phyloP scores from a whole-genome alignment of 257 asterid genomes.

The Avicennia marina region DNA sequence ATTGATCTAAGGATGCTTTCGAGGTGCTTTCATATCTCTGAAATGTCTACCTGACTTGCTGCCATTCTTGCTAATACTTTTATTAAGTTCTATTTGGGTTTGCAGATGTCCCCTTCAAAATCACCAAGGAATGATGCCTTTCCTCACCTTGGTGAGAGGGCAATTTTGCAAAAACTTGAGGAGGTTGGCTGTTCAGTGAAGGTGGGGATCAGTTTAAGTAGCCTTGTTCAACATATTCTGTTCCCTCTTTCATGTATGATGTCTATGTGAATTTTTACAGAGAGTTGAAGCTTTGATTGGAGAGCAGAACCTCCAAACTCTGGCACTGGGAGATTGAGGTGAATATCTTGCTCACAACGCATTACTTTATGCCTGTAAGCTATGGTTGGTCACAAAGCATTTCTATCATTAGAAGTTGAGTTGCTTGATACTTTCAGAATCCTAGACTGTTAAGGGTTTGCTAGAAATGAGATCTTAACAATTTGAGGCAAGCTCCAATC shows the following conservation, averaged over 20 bases:
- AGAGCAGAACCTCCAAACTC: constrained; percentile 38
- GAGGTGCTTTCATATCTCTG: too few species aligned
- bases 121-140: constrained; percentile 27
- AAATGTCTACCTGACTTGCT: not conserved
- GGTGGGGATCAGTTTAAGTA: constrained; percentile 30
- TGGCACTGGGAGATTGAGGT: constrained; percentile 31
- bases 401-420: constrained; percentile 3
- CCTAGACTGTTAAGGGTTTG: not conserved
- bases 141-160: constrained; percentile 35
- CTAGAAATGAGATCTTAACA: not conserved
- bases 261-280: constrained; percentile 33
- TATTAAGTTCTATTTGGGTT: constrained; percentile 1
- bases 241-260: not conserved
- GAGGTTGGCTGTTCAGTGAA: constrained; percentile 74
- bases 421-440: not conserved
- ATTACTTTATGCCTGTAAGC: not conserved
- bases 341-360: not conserved
- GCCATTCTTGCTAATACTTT: not conserved
- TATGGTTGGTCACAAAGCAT: not conserved
- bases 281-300: constrained; percentile 64
- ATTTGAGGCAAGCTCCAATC: too few species aligned
- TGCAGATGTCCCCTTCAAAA: constrained; percentile 50
- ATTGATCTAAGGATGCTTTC: too few species aligned
- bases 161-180: constrained; percentile 56
- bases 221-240: not conserved